Percentiles rank a stretch among this genome's conserved stretches.
Conservation (phyloP, 768 basidiomycete species). For the Mycena alexandri region DNA sequence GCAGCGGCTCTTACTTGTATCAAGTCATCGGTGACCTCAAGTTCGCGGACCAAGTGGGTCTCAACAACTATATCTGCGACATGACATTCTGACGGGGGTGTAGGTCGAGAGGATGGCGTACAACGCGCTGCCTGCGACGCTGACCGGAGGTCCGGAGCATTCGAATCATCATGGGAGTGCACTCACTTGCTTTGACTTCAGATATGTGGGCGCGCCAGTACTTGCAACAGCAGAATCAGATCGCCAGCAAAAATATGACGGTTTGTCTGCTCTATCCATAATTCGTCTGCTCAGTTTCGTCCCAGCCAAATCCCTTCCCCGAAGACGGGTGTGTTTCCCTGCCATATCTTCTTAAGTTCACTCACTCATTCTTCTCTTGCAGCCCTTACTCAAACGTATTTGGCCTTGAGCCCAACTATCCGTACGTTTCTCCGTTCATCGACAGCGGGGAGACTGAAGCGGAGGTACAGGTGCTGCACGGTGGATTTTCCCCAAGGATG, state of each 20-base stretch:
- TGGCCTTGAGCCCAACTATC: slow-evolving; percentile 57
- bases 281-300: slow-evolving; percentile 1
- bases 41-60: slow-evolving; percentile 60
- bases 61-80: neutral
- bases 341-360: too few relatives aligned
- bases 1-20: slow-evolving; percentile 66
- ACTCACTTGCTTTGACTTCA: slow-evolving; percentile 32
- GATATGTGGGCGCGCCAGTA: slow-evolving; percentile 74
- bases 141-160: slow-evolving; percentile 50
- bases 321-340: slow-evolving; percentile 67
- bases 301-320: slow-evolving; percentile 64
- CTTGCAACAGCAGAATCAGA: slow-evolving; percentile 70
- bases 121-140: slow-evolving; percentile 55
- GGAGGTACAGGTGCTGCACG: slow-evolving; percentile 49
- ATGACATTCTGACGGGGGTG: neutral
- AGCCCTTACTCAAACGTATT: slow-evolving; percentile 57
- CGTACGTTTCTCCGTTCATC: slow-evolving; percentile 35
- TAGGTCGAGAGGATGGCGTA: slow-evolving; percentile 54
- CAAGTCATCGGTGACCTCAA: slow-evolving; percentile 69
- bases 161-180: neutral
- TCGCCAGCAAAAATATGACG: slow-evolving; percentile 67
- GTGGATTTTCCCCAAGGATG: slow-evolving; percentile 59
- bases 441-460: neutral
- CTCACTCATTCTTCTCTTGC: slow-evolving; percentile 3
- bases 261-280: slow-evolving; percentile 50